Conservation (phyloP, 768 basidiomycete species). For the Mycena belliarum region DNA sequence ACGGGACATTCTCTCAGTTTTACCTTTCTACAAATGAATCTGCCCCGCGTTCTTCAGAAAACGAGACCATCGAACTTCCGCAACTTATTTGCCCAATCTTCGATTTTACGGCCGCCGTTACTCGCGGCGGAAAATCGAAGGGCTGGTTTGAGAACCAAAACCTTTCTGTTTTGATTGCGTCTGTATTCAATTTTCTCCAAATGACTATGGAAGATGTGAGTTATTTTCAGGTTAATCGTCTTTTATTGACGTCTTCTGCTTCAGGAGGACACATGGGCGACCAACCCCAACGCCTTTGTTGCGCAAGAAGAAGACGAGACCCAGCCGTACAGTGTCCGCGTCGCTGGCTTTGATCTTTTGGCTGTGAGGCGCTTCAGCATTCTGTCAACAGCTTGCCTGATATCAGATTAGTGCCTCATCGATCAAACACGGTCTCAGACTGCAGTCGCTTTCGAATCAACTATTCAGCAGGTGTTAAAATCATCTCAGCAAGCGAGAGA, state of each 20-base stretch:
- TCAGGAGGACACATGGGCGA: slow-evolving; percentile 90
- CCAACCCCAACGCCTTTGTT: slow-evolving; percentile 89
- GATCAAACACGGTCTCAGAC: slow-evolving; percentile 55
- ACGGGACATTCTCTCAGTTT: slow-evolving; percentile 59
- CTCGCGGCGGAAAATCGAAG: slow-evolving; percentile 64
- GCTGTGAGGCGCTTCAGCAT: slow-evolving; percentile 51
- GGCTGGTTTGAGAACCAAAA: slow-evolving; percentile 62
- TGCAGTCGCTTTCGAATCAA: slow-evolving; percentile 52
- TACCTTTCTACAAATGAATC: slow-evolving; percentile 59
- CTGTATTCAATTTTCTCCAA: slow-evolving; percentile 71
- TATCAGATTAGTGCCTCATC: slow-evolving; percentile 50
- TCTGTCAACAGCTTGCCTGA: neutral
- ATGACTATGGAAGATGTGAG: slow-evolving; percentile 90
- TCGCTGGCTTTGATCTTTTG: slow-evolving; percentile 83
- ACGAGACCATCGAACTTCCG: slow-evolving; percentile 72
- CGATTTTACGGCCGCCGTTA: slow-evolving; percentile 73
- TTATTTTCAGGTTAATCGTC: neutral
- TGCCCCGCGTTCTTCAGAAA: slow-evolving; percentile 69
- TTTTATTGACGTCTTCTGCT: slow-evolving; percentile 1
- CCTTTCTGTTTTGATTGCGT: slow-evolving; percentile 49
- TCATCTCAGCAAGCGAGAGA: slow-evolving; percentile 58
- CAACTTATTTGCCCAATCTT: slow-evolving; percentile 77
- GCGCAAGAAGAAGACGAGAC: slow-evolving; percentile 94
- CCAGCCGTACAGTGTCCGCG: slow-evolving; percentile 76
- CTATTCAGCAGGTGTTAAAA: slow-evolving; percentile 54